Evolutionary conservation across 306 rosid species (phyloP), one percentile per base, ranked within the genome.

Genomic region (Adenanthera pavonina): DNA sequence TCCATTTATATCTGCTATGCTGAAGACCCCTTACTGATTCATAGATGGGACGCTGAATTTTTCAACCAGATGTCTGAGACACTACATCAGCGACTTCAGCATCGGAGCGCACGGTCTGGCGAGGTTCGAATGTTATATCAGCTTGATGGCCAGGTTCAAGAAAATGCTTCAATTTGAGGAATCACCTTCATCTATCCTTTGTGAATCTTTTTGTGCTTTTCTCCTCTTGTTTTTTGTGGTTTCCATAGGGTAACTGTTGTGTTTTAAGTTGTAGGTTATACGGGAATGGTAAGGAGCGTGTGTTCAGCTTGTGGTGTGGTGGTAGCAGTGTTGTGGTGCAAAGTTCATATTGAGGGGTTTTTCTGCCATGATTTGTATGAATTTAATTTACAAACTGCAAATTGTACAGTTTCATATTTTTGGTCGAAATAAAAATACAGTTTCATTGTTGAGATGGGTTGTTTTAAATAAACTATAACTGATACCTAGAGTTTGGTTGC

Each of bases 1-100:
- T 94, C 98, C 67, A 92, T 94, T 64, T 94, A 94, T 76, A 88
- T 94, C 34, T 94, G 97, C 76, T 94, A 92, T 57, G 98, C 98
- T 17, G 98, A 92, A 87, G 95, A 94, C 81, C 98, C 98, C 17
- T 78, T 87, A 69, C 73, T 92, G 84, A 94, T 94, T 73, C 92
- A 85, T 65, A 78, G 89, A 83, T 94, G 98, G 98, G 98, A 94
- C 87, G 61, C 89, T 17, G 97, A 89, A 68, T 94, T 94, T 81
- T 94, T 92, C 88, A 81, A 92, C 87, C 98, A 92, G 86, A 88
- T 94, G 82, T 94, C 98, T 1, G 97, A 94, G 90, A 92, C 85
- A 85, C 87, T 94, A 44, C 94, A 90, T 80, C 95, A 92, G 46
- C 89, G 98, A 36, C 97, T 94, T 83, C 94, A 94, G 51, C 81